These are phyloP conservation scores for Diaporthe citrichinensis DNA, from an alignment of 2,329 filamentous ascomycete genomes.

Conservation along the genomic window DNA sequence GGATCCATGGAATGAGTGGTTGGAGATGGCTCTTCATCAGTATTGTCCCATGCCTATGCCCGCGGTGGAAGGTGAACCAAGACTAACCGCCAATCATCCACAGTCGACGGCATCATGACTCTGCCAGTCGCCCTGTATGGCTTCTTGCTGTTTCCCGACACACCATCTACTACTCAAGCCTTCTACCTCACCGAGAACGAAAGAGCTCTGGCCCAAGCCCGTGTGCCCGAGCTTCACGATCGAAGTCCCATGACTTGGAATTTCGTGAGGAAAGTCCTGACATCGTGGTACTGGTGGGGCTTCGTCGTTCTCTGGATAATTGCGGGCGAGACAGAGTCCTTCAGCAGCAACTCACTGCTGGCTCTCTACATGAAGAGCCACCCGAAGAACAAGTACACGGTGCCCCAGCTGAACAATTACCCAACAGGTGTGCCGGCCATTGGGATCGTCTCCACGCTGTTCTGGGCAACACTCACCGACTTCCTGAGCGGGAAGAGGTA, in stretches of 20 bases:
- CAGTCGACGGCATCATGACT: constrained; percentile 68
- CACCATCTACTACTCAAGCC: constrained; percentile 63
- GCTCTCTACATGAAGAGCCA: constrained; percentile 65
- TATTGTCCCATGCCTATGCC: neutral
- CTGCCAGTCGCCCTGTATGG: constrained; percentile 70
- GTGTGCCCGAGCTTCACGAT: constrained; percentile 56
- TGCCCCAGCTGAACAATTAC: constrained; percentile 69
- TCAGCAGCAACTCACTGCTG: constrained; percentile 74
- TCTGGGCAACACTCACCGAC: constrained; percentile 79
- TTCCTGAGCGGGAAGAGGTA: constrained; percentile 74
- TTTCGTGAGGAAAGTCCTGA: constrained; percentile 69
- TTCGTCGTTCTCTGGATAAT: constrained; percentile 79
- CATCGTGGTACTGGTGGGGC: constrained; percentile 75
- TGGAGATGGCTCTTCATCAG: constrained; percentile 58
- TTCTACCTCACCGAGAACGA: constrained; percentile 60
- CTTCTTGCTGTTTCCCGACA: constrained; percentile 67
- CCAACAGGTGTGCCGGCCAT: constrained; percentile 69
- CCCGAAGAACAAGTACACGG: constrained; percentile 58
- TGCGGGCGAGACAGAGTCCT: constrained; percentile 79
- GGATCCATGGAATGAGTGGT: constrained; percentile 63
- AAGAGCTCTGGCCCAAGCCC: constrained; percentile 53
- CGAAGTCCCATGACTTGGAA: constrained; percentile 60
- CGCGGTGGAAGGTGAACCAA: neutral
- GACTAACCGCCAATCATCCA: neutral
- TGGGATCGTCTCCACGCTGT: constrained; percentile 73